phyloP scores from a whole-genome alignment of 139 green algal species.

The Tetraselmis striata region DNA sequence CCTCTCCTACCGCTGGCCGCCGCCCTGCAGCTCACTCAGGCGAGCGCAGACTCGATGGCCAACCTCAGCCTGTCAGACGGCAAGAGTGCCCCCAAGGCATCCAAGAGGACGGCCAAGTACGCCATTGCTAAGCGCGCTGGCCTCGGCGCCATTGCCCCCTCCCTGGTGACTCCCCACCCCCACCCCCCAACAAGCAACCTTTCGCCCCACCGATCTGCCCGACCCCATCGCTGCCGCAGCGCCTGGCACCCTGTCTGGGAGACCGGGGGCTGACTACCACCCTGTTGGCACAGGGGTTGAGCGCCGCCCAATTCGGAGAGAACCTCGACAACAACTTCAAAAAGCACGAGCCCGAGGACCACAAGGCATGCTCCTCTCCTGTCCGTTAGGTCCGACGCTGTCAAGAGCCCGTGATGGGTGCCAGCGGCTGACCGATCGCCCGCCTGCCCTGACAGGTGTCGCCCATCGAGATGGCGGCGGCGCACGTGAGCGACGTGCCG shows the following conservation, averaged over 20 bases:
- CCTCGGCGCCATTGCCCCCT: slow-evolving; percentile 10
- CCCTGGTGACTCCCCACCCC: too few species aligned
- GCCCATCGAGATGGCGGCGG: slow-evolving; percentile 25
- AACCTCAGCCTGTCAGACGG: not conserved
- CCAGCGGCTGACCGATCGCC: too few species aligned
- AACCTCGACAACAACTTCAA: slow-evolving; percentile 53
- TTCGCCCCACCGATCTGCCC: too few species aligned
- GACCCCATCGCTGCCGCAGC: not conserved
- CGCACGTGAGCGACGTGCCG: slow-evolving; percentile 15
- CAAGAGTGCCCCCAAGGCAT: slow-evolving; percentile 2
- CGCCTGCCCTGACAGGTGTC: not conserved
- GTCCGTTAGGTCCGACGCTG: too few species aligned
- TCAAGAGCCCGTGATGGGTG: too few species aligned
- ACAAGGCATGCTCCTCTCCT: too few species aligned
- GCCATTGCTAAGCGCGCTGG: slow-evolving; percentile 9
- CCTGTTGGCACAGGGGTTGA: too few species aligned
- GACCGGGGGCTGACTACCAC: too few species aligned
- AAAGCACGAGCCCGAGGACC: slow-evolving; percentile 26
- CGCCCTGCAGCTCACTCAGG: not conserved
- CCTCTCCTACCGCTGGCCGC: too few species aligned
- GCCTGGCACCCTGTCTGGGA: too few species aligned
- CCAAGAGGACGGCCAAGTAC: slow-evolving; percentile 21
- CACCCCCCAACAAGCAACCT: too few species aligned
- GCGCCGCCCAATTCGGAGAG: slow-evolving; percentile 45
- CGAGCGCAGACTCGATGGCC: not conserved